Base-by-base conservation (phyloP, 768 basidiomycete genomes). In the Lentinula edodes region DNA sequence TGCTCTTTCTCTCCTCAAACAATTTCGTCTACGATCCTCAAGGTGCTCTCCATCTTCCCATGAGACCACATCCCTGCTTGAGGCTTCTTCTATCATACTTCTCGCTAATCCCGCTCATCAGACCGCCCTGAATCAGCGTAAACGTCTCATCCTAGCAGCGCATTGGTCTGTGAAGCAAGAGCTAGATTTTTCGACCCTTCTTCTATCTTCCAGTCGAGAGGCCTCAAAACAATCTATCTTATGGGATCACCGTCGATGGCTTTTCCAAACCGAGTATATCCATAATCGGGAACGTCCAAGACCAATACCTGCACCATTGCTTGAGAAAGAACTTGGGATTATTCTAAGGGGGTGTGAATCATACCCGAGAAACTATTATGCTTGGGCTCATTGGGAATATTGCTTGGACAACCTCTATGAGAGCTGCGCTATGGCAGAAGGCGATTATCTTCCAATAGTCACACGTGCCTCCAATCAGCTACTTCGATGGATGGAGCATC, bases 311-410 rank as follows among this genome's bases (percentile, higher is more conserved):
- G 69, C 73, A 20, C 66, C 70, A 0, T 66, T 65, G 36, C 66
- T 86, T 48, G 69, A 69, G 46, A 62, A 68, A n/a, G 89, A 91
- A 68, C 74, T 89, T 43, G 66, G 67, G 6, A 65, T 84, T 52
- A 72, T 79, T 13, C 70, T 77, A 42, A 70, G 71, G 39, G 83
- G 87, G 35, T 85, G 85, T 71, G 82, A 84, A 65, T 70, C 77
- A 5, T 88, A 90, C 67, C 85, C 85, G 8, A 83, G 89, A 13
- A 91, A 90, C 67, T 91, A 90, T 68, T 83, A 87, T 70, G 87
- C 86, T 4, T 90, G 89, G 89, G 69, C 76, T 1, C 86, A 90
- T 65, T 83, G 87, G 67, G 75, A 76, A 52, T 80, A 79, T 45
- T 74, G 84, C 59, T 68, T 83, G 46, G 73, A 80, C 63, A 66